Evolutionary conservation across 495 filamentous ascomycete genomes (phyloP), one percentile per base, ranked within the genome.

Genomic region (Lasiosphaeria miniovina): DNA sequence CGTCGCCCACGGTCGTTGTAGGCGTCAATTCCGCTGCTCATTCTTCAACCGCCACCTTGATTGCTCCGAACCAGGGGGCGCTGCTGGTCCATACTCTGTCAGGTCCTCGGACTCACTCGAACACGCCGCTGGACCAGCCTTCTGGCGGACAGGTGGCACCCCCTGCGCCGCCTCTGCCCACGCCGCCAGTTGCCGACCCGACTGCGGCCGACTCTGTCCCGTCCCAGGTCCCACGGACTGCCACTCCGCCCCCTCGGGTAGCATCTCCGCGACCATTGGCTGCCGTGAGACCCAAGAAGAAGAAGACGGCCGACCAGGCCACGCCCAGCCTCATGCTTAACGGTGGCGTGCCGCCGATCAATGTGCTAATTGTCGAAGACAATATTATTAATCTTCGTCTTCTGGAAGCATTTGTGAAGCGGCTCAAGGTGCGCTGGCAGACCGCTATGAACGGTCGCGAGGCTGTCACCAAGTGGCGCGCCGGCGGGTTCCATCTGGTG

Each of bases 351-450:
- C 94, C 94, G 9, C 94, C 94, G 24, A 98, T 98, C 73, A 98
- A 96, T 65, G 93, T 98, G 8, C 80, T 98, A 15, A 97, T 98
- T 58, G 94, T 98, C 38, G 94, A 98, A 76, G 94, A 98, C 76
- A 98, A 98, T 71, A 88, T 93, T 60, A 98, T 98, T 80, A 98
- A 98, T 65, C 80, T 98, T 52, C 86, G 90, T 52, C 84, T 98
- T 5, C 76, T 98, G 2, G 94, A 98, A 67, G 92, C 91, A 0
- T 96, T 98, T 71, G 94, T 98, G 83, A 96, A 96, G 71, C 83
- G 93, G 49, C 82, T 98, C 38, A 96, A 95, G 66, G 94, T 98
- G 34, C 88, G 94, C n/a, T 98, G 94, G 94, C 88, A 93, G 71
- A 95, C 91, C 49, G 94, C 94, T 38, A 90, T 91, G 76, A 96